Percentiles rank a stretch among this genome's conserved stretches.
These are phyloP conservation scores for Chlorella sp. DNA, from an alignment of 139 green algal genomes.

Conservation along the genomic window DNA sequence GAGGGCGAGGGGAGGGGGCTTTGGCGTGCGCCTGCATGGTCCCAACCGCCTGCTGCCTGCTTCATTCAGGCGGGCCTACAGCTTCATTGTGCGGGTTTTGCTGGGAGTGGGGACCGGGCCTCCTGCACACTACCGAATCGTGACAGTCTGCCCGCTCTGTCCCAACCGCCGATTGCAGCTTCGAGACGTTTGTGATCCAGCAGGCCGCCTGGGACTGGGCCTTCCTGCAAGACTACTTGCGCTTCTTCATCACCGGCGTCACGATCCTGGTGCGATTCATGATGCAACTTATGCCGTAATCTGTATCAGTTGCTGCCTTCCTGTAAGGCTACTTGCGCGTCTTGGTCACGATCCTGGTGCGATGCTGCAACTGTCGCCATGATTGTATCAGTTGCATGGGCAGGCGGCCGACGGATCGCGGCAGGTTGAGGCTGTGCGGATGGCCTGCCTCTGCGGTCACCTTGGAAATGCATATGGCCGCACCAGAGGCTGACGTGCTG, in stretches of 20 bases:
- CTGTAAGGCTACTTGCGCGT: slow-evolving; percentile 70
- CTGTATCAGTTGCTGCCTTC: slow-evolving; percentile 54
- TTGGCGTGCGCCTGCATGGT: neutral
- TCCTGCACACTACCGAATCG: too few species aligned
- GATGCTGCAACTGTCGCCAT: neutral
- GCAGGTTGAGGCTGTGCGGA: too few species aligned
- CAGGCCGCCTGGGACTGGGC: slow-evolving; percentile 51
- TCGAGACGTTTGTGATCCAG: slow-evolving; percentile 51
- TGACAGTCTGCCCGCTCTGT: too few species aligned
- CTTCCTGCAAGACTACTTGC: slow-evolving; percentile 71
- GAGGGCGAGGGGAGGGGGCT: neutral
- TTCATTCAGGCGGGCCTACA: too few species aligned
- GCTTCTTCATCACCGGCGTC: slow-evolving; percentile 81
- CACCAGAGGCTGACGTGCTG: too few species aligned
- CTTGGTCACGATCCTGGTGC: slow-evolving; percentile 83
- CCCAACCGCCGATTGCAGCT: slow-evolving; percentile 35
- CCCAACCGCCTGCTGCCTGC: neutral
- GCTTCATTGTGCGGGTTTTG: too few species aligned
- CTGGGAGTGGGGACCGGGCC: too few species aligned
- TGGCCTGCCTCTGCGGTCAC: too few species aligned
- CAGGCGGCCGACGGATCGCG: too few species aligned
- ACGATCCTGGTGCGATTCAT: slow-evolving; percentile 76
- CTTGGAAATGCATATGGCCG: too few species aligned
- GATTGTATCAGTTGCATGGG: too few species aligned
- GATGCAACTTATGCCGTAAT: slow-evolving; percentile 43